Conservation (phyloP, 805 yeast genomes). For the Candida nemodendra region DNA sequence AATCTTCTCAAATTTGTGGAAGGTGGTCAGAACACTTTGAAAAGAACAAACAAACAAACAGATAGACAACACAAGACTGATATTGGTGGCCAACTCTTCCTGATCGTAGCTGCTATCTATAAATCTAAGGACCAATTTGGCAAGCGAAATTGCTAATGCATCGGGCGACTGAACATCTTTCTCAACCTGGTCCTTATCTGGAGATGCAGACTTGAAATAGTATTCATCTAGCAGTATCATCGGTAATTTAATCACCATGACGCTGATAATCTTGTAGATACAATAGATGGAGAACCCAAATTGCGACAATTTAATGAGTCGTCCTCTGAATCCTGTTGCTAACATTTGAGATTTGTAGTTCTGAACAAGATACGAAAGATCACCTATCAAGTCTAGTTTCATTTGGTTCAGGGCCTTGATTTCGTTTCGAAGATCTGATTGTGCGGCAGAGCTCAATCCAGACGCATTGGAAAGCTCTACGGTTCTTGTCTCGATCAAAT, state of each 20-base stretch:
- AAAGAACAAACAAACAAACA: conserved; percentile 60
- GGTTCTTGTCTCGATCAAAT: conserved; percentile 35
- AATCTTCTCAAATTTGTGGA: conserved; percentile 45
- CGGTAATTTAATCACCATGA: conserved; percentile 42
- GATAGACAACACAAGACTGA: conserved; percentile 54
- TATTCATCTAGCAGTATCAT: conserved; percentile 21
- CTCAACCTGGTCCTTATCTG: background rate
- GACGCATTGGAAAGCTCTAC: conserved; percentile 31
- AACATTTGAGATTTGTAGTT: conserved; percentile 10
- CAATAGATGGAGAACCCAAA: conserved; percentile 45
- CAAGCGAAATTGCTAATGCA: conserved; percentile 49
- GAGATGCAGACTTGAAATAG: conserved; percentile 1
- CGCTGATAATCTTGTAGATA: conserved; percentile 45
- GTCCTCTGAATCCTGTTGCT: conserved; percentile 13
- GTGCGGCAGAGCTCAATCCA: background rate
- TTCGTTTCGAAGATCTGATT: conserved; percentile 38
- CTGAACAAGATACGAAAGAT: conserved; percentile 12
- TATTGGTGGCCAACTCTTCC: conserved; percentile 42
- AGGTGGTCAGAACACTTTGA: conserved; percentile 61
- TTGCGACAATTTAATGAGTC: conserved; percentile 9
- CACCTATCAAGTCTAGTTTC: conserved; percentile 20
- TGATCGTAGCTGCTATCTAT: conserved; percentile 31
- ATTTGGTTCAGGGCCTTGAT: conserved; percentile 37
- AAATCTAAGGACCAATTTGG: conserved; percentile 35
- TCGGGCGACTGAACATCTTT: conserved; percentile 30